Evolutionary conservation across 495 filamentous ascomycete genomes (phyloP).

Genomic region (Aspergillus sclerotiicarbonarius): DNA sequence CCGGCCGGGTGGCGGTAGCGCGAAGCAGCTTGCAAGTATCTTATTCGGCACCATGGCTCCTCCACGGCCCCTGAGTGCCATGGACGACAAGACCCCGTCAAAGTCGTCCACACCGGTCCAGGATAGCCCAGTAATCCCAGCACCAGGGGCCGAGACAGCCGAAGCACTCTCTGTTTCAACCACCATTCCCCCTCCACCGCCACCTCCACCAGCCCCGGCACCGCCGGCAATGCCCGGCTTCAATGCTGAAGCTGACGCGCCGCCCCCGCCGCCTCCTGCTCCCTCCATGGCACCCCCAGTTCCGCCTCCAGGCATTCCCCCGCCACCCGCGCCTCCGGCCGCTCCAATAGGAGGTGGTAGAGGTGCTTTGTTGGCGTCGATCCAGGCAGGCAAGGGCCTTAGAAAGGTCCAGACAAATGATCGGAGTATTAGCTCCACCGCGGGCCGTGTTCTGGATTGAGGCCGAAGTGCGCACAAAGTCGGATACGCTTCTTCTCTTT

Average conservation of each 20-base stretch:
- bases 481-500: neutral
- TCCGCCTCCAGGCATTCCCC: conserved; percentile 41
- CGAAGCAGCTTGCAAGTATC: conserved; percentile 87
- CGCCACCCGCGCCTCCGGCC: conserved; percentile 57
- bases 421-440: conserved; percentile 64
- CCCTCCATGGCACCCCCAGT: conserved; percentile 35
- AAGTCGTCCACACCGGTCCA: conserved; percentile 39
- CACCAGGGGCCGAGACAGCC: conserved; percentile 10
- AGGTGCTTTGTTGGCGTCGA: conserved; percentile 72
- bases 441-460: conserved; percentile 65
- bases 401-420: conserved; percentile 86
- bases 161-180: conserved; percentile 17
- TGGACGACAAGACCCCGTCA: conserved; percentile 63
- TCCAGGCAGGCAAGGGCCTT: conserved; percentile 72
- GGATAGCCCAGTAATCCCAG: conserved; percentile 32
- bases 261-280: conserved; percentile 42
- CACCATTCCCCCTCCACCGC: conserved; percentile 28
- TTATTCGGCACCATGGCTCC: conserved; percentile 98
- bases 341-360: conserved; percentile 41
- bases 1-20: conserved; percentile 71
- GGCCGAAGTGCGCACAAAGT: neutral
- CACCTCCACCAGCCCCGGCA: conserved; percentile 33
- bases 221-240: conserved; percentile 35
- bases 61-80: conserved; percentile 80
- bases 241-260: conserved; percentile 31